These are phyloP conservation scores for Niveomyces coronatus DNA, from an alignment of 2,329 filamentous ascomycete species.

Conservation along the genomic window DNA sequence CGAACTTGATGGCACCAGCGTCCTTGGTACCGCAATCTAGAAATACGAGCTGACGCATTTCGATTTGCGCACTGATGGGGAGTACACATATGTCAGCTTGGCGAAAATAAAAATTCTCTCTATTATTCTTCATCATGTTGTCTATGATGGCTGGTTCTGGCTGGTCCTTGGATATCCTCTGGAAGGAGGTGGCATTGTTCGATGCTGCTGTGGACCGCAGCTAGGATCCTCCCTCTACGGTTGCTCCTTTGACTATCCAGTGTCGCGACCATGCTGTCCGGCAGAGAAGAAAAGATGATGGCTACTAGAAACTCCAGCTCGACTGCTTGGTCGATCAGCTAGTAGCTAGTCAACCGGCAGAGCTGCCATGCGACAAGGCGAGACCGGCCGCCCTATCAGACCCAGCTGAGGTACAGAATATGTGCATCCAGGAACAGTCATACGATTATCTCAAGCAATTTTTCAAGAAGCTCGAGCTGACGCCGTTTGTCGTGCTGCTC, in stretches of 20 bases:
- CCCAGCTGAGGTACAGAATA: background rate
- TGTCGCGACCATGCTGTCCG: constrained; percentile 16
- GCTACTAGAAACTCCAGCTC: constrained; percentile 11
- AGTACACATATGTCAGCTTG: constrained; percentile 9
- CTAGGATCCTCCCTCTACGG: constrained; percentile 10
- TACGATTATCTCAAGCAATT: constrained; percentile 3
- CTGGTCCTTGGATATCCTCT: constrained; percentile 7
- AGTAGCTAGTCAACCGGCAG: constrained; percentile 8
- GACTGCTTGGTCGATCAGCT: constrained; percentile 14
- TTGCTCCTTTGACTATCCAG: constrained; percentile 15
- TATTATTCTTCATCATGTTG: constrained; percentile 8
- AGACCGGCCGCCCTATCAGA: constrained; percentile 9
- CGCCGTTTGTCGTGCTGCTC: constrained; percentile 3
- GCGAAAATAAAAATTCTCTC: constrained; percentile 12
- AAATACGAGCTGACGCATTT: constrained; percentile 14
- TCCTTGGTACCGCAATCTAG: background rate
- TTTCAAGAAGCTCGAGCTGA: constrained; percentile 2
- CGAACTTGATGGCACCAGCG: no score
- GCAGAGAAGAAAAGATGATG: constrained; percentile 12
- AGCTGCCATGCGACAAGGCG: constrained; percentile 10
- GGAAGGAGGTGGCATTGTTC: constrained; percentile 10
- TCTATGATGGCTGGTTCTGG: constrained; percentile 6
- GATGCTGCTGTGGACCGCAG: constrained; percentile 12
- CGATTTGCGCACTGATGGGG: constrained; percentile 16
- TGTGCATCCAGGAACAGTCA: constrained; percentile 5